phyloP scores from a whole-genome alignment of 257 asterid genomes.

The Solanum gracilifrons region DNA sequence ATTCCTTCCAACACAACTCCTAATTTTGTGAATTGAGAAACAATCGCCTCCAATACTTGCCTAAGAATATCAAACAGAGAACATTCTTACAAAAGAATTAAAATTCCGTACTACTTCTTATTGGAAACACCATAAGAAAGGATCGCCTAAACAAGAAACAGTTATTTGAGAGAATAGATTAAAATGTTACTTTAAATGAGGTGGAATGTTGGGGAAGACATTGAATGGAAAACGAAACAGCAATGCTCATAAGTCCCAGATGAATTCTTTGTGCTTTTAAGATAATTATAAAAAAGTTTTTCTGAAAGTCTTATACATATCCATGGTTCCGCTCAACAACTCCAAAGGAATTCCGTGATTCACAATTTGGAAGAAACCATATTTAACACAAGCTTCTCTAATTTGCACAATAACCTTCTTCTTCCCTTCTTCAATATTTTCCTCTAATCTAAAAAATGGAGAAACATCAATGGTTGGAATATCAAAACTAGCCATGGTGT shows the following conservation, averaged over 20 bases:
- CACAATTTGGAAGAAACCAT: constrained; percentile 31
- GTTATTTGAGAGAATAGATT: not conserved
- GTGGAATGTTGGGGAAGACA: constrained; percentile 9
- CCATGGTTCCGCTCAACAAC: constrained; percentile 13
- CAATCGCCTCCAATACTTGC: constrained; percentile 29
- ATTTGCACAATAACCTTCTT: not conserved
- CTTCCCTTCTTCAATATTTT: not conserved
- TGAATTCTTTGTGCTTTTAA: constrained; percentile 25
- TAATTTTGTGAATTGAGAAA: constrained; percentile 15
- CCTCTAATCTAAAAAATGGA: not conserved
- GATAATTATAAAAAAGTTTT: constrained; percentile 28
- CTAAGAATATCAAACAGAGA: constrained; percentile 4
- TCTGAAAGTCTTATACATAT: constrained; percentile 20
- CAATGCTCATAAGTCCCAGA: constrained; percentile 30
- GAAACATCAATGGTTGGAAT: not conserved
- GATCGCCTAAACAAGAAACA: not conserved
- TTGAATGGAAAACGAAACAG: constrained; percentile 28
- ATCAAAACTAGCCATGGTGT: not conserved
- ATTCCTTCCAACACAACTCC: constrained; percentile 28
- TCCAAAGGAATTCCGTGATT: constrained; percentile 34
- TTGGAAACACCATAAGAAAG: not conserved
- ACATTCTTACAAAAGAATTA: not conserved
- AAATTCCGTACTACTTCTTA: not conserved
- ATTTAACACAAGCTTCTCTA: constrained; percentile 19
- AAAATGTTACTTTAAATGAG: constrained; percentile 1